phyloP scores from a whole-genome alignment of 2,329 filamentous ascomycete species.

The Ophiostoma quercus region DNA sequence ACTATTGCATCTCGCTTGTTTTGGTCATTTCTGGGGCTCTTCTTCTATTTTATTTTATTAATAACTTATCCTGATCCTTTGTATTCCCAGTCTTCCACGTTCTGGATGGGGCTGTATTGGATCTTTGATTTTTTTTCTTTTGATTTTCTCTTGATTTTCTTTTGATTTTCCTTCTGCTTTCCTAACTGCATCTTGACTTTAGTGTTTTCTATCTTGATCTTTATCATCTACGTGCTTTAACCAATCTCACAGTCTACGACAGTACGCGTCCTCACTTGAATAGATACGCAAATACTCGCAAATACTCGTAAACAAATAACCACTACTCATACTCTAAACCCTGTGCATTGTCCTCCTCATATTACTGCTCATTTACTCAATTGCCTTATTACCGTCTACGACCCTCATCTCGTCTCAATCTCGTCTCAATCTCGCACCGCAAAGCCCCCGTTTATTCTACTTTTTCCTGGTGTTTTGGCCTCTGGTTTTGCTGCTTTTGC shows the following conservation, averaged over 20 bases:
- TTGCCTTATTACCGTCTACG: neutral
- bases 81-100: slow-evolving; percentile 8
- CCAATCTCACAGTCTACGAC: neutral
- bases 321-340: neutral
- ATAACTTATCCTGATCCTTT: neutral
- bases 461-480: neutral
- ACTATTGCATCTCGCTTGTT: slow-evolving; percentile 4
- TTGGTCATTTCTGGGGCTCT: neutral
- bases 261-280: neutral
- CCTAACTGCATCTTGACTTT: no score
- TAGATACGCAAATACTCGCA: no score
- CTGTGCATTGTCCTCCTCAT: neutral
- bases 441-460: neutral
- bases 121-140: neutral
- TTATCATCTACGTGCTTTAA: neutral
- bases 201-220: neutral
- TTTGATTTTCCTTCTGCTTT: no score
- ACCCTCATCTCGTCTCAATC: slow-evolving; percentile 1
- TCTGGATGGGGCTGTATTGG: neutral
- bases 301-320: neutral
- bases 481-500: no score
- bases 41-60: neutral
- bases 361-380: neutral
- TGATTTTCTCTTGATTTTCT: neutral
- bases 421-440: neutral